phyloP scores from a whole-genome alignment of 768 basidiomycete species.

The Tricholoma matsutake region DNA sequence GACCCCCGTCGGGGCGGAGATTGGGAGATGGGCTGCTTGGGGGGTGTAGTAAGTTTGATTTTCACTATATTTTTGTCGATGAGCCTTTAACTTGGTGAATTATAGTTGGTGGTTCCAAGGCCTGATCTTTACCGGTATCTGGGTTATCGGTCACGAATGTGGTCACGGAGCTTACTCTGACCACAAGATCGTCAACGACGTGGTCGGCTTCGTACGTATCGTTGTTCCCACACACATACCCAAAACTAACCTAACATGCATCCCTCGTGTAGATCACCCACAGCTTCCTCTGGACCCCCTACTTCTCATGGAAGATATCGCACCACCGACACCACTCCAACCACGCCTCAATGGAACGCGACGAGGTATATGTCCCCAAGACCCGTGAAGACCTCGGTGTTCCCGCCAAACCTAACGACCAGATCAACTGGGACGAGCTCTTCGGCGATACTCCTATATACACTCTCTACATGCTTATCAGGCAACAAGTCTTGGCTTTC shows the following conservation, averaged over 20 bases:
- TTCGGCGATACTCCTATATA: slow-evolving; percentile 61
- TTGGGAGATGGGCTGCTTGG: slow-evolving; percentile 43
- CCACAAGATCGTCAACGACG: slow-evolving; percentile 44
- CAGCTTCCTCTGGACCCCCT: slow-evolving; percentile 48
- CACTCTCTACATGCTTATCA: slow-evolving; percentile 51
- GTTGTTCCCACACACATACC: too few species aligned
- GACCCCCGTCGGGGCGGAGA: slow-evolving; percentile 34
- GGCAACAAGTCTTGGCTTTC: slow-evolving; percentile 56
- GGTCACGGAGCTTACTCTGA: slow-evolving; percentile 57
- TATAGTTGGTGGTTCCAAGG: slow-evolving; percentile 61
- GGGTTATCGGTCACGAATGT: slow-evolving; percentile 63
- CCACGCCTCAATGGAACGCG: slow-evolving; percentile 51
- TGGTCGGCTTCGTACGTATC: slow-evolving; percentile 52
- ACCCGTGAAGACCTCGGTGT: slow-evolving; percentile 56
- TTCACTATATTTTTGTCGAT: not conserved
- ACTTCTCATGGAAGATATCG: slow-evolving; percentile 52
- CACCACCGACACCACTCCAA: slow-evolving; percentile 51
- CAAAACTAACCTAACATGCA: too few species aligned
- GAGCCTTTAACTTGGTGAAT: not conserved
- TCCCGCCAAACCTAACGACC: slow-evolving; percentile 33
- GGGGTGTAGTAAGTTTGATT: slow-evolving; percentile 38
- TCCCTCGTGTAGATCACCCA: too few species aligned
- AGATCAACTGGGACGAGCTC: slow-evolving; percentile 51
- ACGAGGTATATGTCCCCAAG: slow-evolving; percentile 60
- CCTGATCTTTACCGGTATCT: slow-evolving; percentile 52